phyloP scores from a whole-genome alignment of 139 green algal species.

The Micractinium conductrix region DNA sequence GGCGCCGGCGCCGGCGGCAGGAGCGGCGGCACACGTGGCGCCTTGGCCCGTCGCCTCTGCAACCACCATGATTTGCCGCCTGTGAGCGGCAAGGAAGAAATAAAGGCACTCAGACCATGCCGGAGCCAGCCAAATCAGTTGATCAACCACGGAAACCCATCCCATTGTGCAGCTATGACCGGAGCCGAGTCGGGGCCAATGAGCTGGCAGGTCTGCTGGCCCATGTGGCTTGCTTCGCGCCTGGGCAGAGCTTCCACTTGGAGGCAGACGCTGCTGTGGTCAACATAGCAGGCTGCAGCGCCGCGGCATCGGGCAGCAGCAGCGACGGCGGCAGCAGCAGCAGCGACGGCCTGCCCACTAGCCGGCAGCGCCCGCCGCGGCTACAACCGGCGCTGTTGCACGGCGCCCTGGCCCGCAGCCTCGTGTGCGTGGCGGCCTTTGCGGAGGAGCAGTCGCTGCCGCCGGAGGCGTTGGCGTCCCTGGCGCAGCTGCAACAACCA shows the following conservation, averaged over 20 bases:
- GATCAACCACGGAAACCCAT: too few relatives aligned
- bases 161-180: slow-evolving; percentile 16
- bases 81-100: too few relatives aligned
- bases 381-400: background rate
- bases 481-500: too few relatives aligned
- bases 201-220: slow-evolving; percentile 31
- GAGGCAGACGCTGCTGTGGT: background rate
- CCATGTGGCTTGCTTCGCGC: slow-evolving; percentile 23
- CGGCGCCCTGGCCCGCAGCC: slow-evolving; percentile 25
- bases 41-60: background rate
- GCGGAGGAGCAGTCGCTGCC: slow-evolving; percentile 4
- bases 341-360: background rate
- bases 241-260: slow-evolving; percentile 18
- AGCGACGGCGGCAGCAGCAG: background rate
- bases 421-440: slow-evolving; percentile 28
- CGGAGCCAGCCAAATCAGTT: too few relatives aligned
- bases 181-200: background rate
- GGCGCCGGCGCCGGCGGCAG: background rate
- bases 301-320: background rate
- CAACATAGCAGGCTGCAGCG: background rate
- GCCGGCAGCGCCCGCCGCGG: background rate
- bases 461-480: too few relatives aligned
- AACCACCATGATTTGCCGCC: background rate
- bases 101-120: too few relatives aligned
- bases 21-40: background rate